Evolutionary conservation across 257 asterid species (phyloP), one percentile per base, ranked within the genome.

Genomic region (Mentha longifolia): DNA sequence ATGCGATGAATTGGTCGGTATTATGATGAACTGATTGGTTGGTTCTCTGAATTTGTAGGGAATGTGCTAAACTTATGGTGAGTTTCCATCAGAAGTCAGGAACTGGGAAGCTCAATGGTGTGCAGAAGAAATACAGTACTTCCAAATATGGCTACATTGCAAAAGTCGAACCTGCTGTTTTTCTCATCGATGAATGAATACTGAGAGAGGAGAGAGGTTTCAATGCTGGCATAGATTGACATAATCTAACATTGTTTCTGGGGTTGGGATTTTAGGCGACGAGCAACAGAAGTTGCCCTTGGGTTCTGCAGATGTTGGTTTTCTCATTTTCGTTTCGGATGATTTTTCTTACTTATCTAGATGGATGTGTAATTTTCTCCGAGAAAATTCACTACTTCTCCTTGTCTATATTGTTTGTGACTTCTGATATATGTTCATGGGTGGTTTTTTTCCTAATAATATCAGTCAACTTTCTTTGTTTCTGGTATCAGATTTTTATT

Each of bases 121-220:
- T 81, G 45, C 88, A 94, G 66, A 89, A 89, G 80, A 94, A 94
- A 74, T 94, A 91, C 65, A 77, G 85, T 42, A 89, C 95, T 57
- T 84, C 92, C 0, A 94, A 84, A 67, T 94, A 78, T 35, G 96
- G 95, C 0, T 85, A 77, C 70, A 85, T 89, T 52, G 87, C 97
- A 9, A 89, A 77, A 79, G 80, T 78, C 22, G 72, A 83, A 15
- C 96, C 98, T 41, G 97, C 97, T 42, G 65, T 35, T 46, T 90
- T 85, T 77, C 91, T 90, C 25, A 22, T 79, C 9, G 72, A 73
- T 56, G 78, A 22, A 22, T 52, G 79, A 76, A 4, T 43, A 20
- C 50, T 68, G 60, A 59, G 6, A 3, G 13, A 1, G 9, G 60
- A 59, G 6, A 3, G 13, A 1, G 9, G 11, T 5, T 3, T 17